A percentile compares a stretch with the other conserved stretches of the same genome.
phyloP scores from a whole-genome alignment of 2,329 filamentous ascomycete genomes.

The Apiospora arundinis region DNA sequence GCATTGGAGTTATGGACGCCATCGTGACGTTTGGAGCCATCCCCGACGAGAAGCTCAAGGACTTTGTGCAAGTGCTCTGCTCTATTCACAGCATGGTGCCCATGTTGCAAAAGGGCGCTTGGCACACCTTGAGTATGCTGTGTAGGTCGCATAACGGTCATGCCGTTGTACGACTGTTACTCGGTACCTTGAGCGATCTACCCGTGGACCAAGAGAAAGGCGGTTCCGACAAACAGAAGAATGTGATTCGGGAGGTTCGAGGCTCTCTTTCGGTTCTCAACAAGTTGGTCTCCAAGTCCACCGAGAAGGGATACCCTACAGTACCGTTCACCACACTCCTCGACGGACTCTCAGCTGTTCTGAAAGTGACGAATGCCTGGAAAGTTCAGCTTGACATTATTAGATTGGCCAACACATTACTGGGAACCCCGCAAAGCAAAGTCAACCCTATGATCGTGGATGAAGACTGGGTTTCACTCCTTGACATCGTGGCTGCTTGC shows the following conservation, averaged over 20 bases:
- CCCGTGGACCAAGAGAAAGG: slow-evolving; percentile 39
- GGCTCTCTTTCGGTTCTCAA: slow-evolving; percentile 68
- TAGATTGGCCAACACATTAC: slow-evolving; percentile 61
- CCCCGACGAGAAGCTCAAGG: slow-evolving; percentile 65
- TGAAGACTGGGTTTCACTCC: slow-evolving; percentile 69
- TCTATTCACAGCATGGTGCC: slow-evolving; percentile 73
- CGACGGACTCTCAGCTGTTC: slow-evolving; percentile 60
- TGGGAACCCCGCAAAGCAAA: slow-evolving; percentile 56
- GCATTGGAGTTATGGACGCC: slow-evolving; percentile 71
- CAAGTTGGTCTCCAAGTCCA: slow-evolving; percentile 65
- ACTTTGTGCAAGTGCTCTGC: slow-evolving; percentile 73
- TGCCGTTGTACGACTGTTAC: slow-evolving; percentile 68
- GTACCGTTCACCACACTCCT: slow-evolving; percentile 65
- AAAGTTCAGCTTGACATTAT: slow-evolving; percentile 56
- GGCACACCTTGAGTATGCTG: slow-evolving; percentile 73
- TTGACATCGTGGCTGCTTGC: slow-evolving; percentile 66
- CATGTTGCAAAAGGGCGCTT: slow-evolving; percentile 66
- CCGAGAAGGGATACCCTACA: slow-evolving; percentile 64
- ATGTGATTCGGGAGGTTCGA: slow-evolving; percentile 62
- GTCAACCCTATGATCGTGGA: slow-evolving; percentile 65
- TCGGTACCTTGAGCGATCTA: slow-evolving; percentile 65
- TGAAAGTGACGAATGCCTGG: slow-evolving; percentile 50
- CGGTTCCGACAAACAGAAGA: slow-evolving; percentile 53
- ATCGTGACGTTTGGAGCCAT: slow-evolving; percentile 76
- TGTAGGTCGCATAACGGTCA: slow-evolving; percentile 78